Base-by-base conservation (phyloP, 495 filamentous ascomycete species). In the Penicillium herquei region DNA sequence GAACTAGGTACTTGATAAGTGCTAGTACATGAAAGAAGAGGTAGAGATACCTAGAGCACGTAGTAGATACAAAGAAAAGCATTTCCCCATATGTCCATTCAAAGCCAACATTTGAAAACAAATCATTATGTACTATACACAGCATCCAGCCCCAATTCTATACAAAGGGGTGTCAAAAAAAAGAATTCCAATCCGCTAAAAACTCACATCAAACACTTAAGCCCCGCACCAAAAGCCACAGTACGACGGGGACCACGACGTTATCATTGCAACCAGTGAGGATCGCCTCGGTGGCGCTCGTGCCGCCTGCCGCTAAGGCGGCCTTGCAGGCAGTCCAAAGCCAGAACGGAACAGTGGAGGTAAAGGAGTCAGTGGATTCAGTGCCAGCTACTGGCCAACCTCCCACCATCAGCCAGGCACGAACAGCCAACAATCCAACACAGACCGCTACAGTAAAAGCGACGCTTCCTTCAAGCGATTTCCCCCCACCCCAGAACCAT, bases 241-340 rank as follows among this genome's bases (percentile, higher is more conserved):
- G 71, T 51, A 95, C 87, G 39, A 98, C 83, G n/a, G 95, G 95
- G 57, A 98, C 94, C 51, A 97, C 83, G 26, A 99, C 93, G 78
- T 99, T 99, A 76, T 99, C 94, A 78, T 99, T 99, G 48, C 92
- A 94, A 10, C 94, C 95, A 43, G 95, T 98, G 52, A 98, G 75
- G 54, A 97, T 92, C 16, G 94, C 92, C 75, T 98, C 94, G 53
- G 92, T 94, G 54, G 96, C 80, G 70, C 91, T 96, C 32, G 93
- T 90, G 52, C 91, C 84, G 39, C 78, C 79, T 7, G 90, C 91
- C 49, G 91, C 92, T 42, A 85, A 63, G 16, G 78, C 72, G 44
- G 85, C 81, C 68, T 88, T 92, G 39, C 71, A 75, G 54, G 76
- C 52, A 14, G 75, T 79, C 49, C 62, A 67, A 34, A 64, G 31